These are phyloP conservation scores for Conticribra guillardii DNA, from an alignment of 108 stramenopile genomes.

Conservation along the genomic window DNA sequence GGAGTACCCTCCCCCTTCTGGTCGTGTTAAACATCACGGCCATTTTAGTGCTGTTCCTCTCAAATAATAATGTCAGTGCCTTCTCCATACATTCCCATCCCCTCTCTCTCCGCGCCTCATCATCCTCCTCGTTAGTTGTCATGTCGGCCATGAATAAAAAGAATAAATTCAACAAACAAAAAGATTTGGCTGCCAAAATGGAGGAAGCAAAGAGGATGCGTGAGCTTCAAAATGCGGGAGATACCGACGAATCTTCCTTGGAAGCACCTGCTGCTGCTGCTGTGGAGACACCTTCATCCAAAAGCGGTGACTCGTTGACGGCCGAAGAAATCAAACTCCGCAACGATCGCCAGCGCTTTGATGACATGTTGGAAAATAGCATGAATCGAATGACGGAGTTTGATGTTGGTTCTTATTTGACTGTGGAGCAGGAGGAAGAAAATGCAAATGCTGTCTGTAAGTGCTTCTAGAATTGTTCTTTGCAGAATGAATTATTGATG, in stretches of 20 bases:
- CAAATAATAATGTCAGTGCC: too few relatives aligned
- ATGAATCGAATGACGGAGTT: slow-evolving; percentile 34
- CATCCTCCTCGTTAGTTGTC: not conserved
- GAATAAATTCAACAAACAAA: slow-evolving; percentile 64
- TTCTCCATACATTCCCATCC: not conserved
- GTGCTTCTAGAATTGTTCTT: too few relatives aligned
- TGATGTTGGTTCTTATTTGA: slow-evolving; percentile 63
- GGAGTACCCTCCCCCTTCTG: too few relatives aligned
- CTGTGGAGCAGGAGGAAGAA: slow-evolving; percentile 76
- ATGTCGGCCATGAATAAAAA: slow-evolving; percentile 16
- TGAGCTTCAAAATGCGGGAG: slow-evolving; percentile 27
- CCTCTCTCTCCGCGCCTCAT: slow-evolving; percentile 1
- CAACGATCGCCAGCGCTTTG: slow-evolving; percentile 81
- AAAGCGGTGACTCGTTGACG: too few relatives aligned
- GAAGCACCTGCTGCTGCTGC: not conserved
- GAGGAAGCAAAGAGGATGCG: slow-evolving; percentile 58
- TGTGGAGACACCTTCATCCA: too few relatives aligned
- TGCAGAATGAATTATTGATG: too few relatives aligned
- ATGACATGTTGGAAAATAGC: slow-evolving; percentile 61
- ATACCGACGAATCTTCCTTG: not conserved
- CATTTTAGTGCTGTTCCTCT: too few relatives aligned
- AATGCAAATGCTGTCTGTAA: slow-evolving; percentile 66
- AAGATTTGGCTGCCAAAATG: slow-evolving; percentile 69
- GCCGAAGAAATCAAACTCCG: slow-evolving; percentile 70
- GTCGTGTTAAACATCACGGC: too few relatives aligned